Evolutionary conservation across 2,329 filamentous ascomycete species (phyloP).

Genomic region (Ophiocordyceps sinensis): DNA sequence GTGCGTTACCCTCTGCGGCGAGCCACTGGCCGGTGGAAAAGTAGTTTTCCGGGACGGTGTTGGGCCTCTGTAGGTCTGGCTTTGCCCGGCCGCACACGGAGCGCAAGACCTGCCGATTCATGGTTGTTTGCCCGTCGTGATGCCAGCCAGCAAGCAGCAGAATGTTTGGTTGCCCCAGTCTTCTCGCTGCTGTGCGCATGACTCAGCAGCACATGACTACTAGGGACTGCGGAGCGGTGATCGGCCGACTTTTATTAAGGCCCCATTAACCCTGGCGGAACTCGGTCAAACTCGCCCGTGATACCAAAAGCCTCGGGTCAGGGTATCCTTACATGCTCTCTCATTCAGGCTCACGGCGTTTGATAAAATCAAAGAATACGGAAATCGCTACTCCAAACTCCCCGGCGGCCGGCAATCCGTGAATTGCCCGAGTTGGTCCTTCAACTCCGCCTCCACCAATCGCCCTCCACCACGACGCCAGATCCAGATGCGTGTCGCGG

Average conservation of each 20-base stretch:
- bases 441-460: neutral
- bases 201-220: too few species aligned
- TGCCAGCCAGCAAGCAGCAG: too few species aligned
- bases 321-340: too few species aligned
- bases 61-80: slow-evolving; percentile 18
- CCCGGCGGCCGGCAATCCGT: neutral
- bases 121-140: slow-evolving; percentile 8
- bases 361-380: neutral
- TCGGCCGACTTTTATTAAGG: too few species aligned
- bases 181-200: too few species aligned
- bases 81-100: slow-evolving; percentile 20
- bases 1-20: slow-evolving; percentile 13
- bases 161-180: too few species aligned
- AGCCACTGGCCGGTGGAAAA: slow-evolving; percentile 23
- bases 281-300: too few species aligned
- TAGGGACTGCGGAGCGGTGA: too few species aligned
- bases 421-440: neutral
- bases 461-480: neutral
- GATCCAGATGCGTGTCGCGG: neutral
- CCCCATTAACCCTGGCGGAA: too few species aligned
- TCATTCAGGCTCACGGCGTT: neutral
- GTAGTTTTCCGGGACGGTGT: slow-evolving; percentile 16
- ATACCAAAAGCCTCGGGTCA: too few species aligned
- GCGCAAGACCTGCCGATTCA: slow-evolving; percentile 24
- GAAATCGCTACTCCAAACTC: slow-evolving; percentile 3